phyloP scores from a whole-genome alignment of 1,284 basidiomycete genomes.

The Leccinum brunneo-olivaceum region DNA sequence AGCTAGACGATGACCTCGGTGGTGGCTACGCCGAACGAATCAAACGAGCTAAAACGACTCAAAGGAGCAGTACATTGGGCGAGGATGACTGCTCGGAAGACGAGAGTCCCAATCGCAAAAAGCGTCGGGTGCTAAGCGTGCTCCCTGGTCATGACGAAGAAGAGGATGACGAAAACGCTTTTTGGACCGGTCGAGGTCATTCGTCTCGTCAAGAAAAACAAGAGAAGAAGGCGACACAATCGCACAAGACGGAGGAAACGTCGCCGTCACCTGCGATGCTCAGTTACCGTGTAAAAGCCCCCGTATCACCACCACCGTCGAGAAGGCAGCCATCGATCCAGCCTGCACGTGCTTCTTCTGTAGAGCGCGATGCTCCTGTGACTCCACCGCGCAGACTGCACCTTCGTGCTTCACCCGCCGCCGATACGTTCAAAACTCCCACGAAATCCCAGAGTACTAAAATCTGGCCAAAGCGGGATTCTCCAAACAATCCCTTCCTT shows the following conservation, averaged over 20 bases:
- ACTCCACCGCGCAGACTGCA: conserved; percentile 24
- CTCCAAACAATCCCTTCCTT: conserved; percentile 50
- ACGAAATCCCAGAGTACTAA: conserved; percentile 18
- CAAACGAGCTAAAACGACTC: conserved; percentile 10
- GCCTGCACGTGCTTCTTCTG: conserved; percentile 22
- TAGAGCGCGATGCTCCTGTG: conserved; percentile 16
- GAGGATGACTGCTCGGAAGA: conserved; percentile 12
- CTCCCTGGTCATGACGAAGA: conserved; percentile 29
- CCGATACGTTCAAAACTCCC: conserved; percentile 16
- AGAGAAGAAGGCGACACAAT: conserved; percentile 1
- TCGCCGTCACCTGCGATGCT: conserved; percentile 27
- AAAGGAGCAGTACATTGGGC: background rate
- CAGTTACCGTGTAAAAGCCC: conserved; percentile 24
- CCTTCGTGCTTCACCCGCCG: conserved; percentile 16
- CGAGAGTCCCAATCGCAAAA: conserved; percentile 21
- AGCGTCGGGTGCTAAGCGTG: conserved; percentile 18
- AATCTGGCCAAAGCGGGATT: conserved; percentile 39
- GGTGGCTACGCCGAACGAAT: conserved; percentile 5
- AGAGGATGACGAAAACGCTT: conserved; percentile 29
- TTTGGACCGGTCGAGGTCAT: conserved; percentile 29
- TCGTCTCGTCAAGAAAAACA: conserved; percentile 7
- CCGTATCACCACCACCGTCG: conserved; percentile 36
- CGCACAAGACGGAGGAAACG: conserved; percentile 12
- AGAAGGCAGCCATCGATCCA: conserved; percentile 24
- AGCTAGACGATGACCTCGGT: conserved; percentile 15